Base-by-base conservation (phyloP, 106 monocot species). In the Narthecium ossifragum region DNA sequence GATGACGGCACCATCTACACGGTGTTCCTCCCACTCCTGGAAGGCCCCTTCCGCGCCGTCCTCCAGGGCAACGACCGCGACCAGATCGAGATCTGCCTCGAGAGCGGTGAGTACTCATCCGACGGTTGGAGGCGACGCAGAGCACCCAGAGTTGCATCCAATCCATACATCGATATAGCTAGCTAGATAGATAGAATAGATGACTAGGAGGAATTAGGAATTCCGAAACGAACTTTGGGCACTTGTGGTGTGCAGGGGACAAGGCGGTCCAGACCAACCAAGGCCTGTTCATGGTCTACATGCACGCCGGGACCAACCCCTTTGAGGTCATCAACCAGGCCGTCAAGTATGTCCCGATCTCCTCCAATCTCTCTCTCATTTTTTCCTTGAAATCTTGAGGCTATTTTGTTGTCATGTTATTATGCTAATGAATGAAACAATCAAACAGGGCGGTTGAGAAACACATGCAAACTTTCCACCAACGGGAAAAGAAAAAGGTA, bases 401-500 rank as follows among this genome's bases (percentile, higher is more conserved):
- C 43, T 43, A 17, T 6, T 24, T 25, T 38, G 58, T 32, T 32
- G 31, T 50, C 50, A 18, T 51, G 14, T 30, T 17, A 11, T 26
- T 10, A 27, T 37, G 30, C 26, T n/a, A n/a, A n/a, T n/a, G n/a
- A n/a, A n/a, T n/a, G n/a, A n/a, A 33, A 9, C 22, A 10, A 28
- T 54, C 14, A 28, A 72, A 76, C 75, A 85, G 84, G 64, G 71
- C 61, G 9, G 85, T 77, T 26, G 86, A 92, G 77, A 80, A 74
- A 41, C 91, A 92, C 34, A 30, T 83, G 77, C 76, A 86, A 34
- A 83, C 91, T 20, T 92, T 92, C 59, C 71, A 57, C 31, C 86
- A 83, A 33, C 55, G 82, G 26, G 91, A 86, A 49, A 92, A 59
- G 74, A 92, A 86, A 45, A 86, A 86, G 84, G 88, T 84, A 60